Base-by-base conservation (phyloP, 306 rosid species). In the Lagenaria siceraria region DNA sequence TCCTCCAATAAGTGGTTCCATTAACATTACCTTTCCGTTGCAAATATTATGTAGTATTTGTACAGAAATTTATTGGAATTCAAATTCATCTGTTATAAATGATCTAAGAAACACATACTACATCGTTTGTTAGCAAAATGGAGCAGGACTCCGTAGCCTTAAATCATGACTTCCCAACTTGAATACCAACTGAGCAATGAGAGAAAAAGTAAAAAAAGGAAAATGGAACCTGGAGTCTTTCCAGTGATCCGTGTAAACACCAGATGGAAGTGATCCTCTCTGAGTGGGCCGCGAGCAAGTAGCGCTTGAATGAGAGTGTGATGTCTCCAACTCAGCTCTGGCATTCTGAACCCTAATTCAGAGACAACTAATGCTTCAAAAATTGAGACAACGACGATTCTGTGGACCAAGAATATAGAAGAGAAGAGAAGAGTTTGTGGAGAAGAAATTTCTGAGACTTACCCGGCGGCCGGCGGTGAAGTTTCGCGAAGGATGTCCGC, bases 271-370 rank as follows among this genome's bases (percentile, higher is more conserved):
- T 85, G 87, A 58, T 84, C 83, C 79, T 92, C 95, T 80, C 62
- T 81, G 66, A 92, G 90, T 7, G 97, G 97, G 6, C 97, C 97
- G 7, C 96, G 95, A 2, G 97, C 86, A 53, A 92, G 86, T 74
- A 94, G 83, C 64, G 96, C 86, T 85, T 94, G 98, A 84, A 92
- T 90, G 61, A 89, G 81, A 70, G 90, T 83, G 8, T 90, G 97
- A 74, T 94, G 96, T 64, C 79, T 87, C 87, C 82, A 78, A 81
- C 59, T 80, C 83, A 87, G 80, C 63, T 84, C 93, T 55, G 90
- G 78, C 86, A 83, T 89, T 79, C 21, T 38, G 78, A 80, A 49
- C 84, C 89, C 86, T 75, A 83, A 78, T 51, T 63, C 42, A 24
- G 31, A 13, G 2, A 13, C 38, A 14, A 6, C 35, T 24, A 12